Base-by-base conservation (phyloP, 192 early-diverging fungal genomes). In the Backusella tuberculispora region DNA sequence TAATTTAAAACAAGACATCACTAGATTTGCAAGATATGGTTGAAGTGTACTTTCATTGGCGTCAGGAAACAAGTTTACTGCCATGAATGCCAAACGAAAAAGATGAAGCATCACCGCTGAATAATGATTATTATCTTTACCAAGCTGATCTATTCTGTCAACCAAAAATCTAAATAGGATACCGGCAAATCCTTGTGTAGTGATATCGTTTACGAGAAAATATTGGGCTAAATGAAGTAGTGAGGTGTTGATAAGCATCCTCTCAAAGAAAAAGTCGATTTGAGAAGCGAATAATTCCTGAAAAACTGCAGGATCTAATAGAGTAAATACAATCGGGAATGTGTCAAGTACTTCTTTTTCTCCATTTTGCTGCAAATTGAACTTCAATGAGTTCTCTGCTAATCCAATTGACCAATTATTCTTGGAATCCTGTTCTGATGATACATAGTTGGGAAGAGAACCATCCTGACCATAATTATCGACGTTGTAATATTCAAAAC, bases 1-100 rank as follows among this genome's bases (percentile, higher is more conserved):
- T 5, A 92, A 84, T 64, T 95, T 93, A 76, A 99, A 90, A 34
- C 91, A 94, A 47, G 92, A 89, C 85, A 93, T 91, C 68, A 99
- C 97, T 71, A 99, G 91, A 37, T 90, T 89, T 69, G 89, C 88
- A 6, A 98, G 84, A 73, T 99, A 95, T 9, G 96, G 97, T 74
- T 96, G 92, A 46, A 99, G 86, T 24, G 98, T 93, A 5, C 79
- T 79, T 79, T 99, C 97, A 81, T 98, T 98, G 6, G 91, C 86
- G 63, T 95, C 92, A 1, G 97, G 97, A 72, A 96, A 97, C 24
- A 93, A 78, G 26, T 92, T 95, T 42, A 99, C 90, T 43, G 98
- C 93, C 90, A 96, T 90, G 78, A 99, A 98, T 3, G 95, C 90
- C 21, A 97, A 79, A 73, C 97, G 98, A 88, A 98, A 99, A 21